These are phyloP conservation scores for Thielaviopsis populi DNA, from an alignment of 2,329 filamentous ascomycete genomes.

Conservation along the genomic window DNA sequence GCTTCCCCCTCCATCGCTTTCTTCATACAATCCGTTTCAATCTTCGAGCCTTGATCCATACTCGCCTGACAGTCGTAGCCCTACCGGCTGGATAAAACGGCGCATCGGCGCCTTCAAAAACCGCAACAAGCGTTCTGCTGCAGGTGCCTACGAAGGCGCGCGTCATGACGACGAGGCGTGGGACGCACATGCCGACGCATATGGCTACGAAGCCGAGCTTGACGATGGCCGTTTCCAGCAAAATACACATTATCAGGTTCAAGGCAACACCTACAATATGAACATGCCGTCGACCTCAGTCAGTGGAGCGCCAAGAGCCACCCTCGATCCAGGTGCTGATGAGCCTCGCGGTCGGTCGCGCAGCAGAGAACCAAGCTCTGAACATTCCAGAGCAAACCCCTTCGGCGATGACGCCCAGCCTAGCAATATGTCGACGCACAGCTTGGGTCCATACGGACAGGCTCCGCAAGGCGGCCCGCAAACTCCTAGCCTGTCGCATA, in stretches of 20 bases:
- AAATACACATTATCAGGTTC: slow-evolving; percentile 20
- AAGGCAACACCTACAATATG: slow-evolving; percentile 34
- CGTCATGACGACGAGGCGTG: slow-evolving; percentile 60
- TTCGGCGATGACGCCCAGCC: slow-evolving; percentile 55
- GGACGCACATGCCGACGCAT: slow-evolving; percentile 56
- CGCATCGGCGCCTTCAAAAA: slow-evolving; percentile 49
- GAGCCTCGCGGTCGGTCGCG: slow-evolving; percentile 26
- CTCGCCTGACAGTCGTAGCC: slow-evolving; percentile 35
- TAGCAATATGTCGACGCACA: slow-evolving; percentile 47
- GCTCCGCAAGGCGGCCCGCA: slow-evolving; percentile 22
- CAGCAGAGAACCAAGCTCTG: slow-evolving; percentile 29
- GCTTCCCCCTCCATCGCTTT: slow-evolving; percentile 54
- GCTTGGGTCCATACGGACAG: slow-evolving; percentile 48
- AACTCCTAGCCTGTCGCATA: slow-evolving; percentile 21
- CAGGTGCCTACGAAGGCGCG: slow-evolving; percentile 54
- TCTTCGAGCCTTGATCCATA: slow-evolving; percentile 32
- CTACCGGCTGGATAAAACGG: slow-evolving; percentile 59
- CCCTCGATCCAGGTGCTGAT: slow-evolving; percentile 13
- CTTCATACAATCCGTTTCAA: slow-evolving; percentile 58
- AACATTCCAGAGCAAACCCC: slow-evolving; percentile 37
- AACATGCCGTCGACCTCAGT: slow-evolving; percentile 30
- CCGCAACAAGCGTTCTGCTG: slow-evolving; percentile 48
- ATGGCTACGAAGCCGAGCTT: slow-evolving; percentile 28
- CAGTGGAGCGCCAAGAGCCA: slow-evolving; percentile 22
- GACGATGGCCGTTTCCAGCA: slow-evolving; percentile 13